phyloP scores from a whole-genome alignment of 1,284 basidiomycete species.

The Sphaerobolus stellatus region DNA sequence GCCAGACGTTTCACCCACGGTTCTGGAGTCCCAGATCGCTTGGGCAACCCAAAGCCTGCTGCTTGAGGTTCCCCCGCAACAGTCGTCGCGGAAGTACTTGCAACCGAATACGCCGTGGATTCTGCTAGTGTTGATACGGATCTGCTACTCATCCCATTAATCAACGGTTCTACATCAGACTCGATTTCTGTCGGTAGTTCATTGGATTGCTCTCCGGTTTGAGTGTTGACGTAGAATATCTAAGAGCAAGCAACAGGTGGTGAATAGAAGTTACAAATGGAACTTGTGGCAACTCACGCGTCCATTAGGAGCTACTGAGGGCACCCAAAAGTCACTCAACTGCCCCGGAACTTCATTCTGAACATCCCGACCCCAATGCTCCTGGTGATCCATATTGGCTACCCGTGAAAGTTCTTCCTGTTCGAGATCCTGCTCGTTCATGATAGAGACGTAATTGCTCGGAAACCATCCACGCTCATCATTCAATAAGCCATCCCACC shows the following conservation, averaged over 20 bases:
- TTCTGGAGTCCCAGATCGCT: slow-evolving; percentile 62
- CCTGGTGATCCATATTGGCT: slow-evolving; percentile 35
- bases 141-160: neutral
- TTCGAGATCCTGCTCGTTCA: slow-evolving; percentile 81
- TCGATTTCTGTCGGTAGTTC: slow-evolving; percentile 80
- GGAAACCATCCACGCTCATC: slow-evolving; percentile 97
- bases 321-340: slow-evolving; percentile 77
- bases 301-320: slow-evolving; percentile 67
- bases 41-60: slow-evolving; percentile 61
- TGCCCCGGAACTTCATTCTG: slow-evolving; percentile 19
- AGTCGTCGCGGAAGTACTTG: neutral
- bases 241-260: slow-evolving; percentile 30
- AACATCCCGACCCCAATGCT: slow-evolving; percentile 25
- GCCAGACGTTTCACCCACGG: slow-evolving; percentile 79
- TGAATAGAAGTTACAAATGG: slow-evolving; percentile 10
- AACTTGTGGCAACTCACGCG: slow-evolving; percentile 47
- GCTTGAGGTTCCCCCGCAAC: slow-evolving; percentile 21
- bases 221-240: slow-evolving; percentile 93
- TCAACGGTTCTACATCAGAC: slow-evolving; percentile 35
- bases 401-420: slow-evolving; percentile 55
- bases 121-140: neutral
- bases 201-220: slow-evolving; percentile 83
- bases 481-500: slow-evolving; percentile 96
- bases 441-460: slow-evolving; percentile 86
- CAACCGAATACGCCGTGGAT: neutral